These are phyloP conservation scores for Sporisorium reilianum DNA, from an alignment of 1,284 basidiomycete genomes.

Conservation along the genomic window DNA sequence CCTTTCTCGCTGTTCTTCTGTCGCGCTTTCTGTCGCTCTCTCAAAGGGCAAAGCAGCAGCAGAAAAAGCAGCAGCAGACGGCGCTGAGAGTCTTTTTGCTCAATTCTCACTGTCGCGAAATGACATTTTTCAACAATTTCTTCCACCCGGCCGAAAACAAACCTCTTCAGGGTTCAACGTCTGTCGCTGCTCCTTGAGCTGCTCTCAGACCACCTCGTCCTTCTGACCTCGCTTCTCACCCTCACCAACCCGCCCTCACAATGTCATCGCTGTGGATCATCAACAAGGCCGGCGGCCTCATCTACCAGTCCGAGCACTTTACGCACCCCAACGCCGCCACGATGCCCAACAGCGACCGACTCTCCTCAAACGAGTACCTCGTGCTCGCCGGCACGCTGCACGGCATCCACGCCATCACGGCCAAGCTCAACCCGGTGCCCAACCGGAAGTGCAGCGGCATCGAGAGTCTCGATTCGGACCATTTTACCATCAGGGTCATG, in stretches of 20 bases:
- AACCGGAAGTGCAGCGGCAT: constrained; percentile 77
- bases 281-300: constrained; percentile 97
- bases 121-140: constrained; percentile 10
- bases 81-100: not conserved
- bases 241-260: too few relatives aligned
- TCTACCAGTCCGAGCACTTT: constrained; percentile 88
- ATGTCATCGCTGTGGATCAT: constrained; percentile 83
- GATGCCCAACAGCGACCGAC: constrained; percentile 43
- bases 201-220: constrained; percentile 13
- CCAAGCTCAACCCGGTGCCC: constrained; percentile 82
- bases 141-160: constrained; percentile 41
- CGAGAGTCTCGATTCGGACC: constrained; percentile 92
- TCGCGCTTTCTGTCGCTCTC: constrained; percentile 10
- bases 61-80: too few relatives aligned
- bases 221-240: too few relatives aligned
- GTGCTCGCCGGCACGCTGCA: constrained; percentile 96
- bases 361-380: constrained; percentile 95
- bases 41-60: not conserved
- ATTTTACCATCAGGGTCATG: constrained; percentile 88
- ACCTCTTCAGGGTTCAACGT: constrained; percentile 20
- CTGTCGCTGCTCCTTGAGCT: not conserved
- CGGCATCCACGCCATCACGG: constrained; percentile 97
- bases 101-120: not conserved
- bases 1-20: too few relatives aligned
- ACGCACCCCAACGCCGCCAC: constrained; percentile 39